Conservation (phyloP, 1,284 basidiomycete genomes). For the Boletellus dicymbophilus region DNA sequence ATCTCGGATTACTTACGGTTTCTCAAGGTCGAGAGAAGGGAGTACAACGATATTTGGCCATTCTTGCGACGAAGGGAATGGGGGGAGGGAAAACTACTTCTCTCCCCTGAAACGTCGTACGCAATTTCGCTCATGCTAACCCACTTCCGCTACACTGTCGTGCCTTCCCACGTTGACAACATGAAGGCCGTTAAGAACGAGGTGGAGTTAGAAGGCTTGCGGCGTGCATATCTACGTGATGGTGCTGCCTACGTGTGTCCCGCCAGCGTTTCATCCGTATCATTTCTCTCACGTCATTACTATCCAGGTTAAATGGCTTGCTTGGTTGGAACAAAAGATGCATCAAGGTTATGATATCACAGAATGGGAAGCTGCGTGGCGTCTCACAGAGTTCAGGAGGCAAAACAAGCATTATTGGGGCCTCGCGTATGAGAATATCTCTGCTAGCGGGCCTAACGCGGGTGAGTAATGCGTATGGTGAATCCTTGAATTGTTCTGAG, state of each 20-base stretch:
- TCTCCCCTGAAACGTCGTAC: conserved; percentile 72
- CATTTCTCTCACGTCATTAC: conserved; percentile 15
- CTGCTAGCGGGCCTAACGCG: conserved; percentile 88
- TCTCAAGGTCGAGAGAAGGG: conserved; percentile 58
- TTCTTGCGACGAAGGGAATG: conserved; percentile 73
- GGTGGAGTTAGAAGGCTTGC: conserved; percentile 81
- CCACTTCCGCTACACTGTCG: conserved; percentile 72
- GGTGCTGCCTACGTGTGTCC: conserved; percentile 84
- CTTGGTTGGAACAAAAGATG: conserved; percentile 89
- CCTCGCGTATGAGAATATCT: conserved; percentile 93
- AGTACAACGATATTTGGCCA: conserved; percentile 84
- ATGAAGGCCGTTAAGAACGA: conserved; percentile 91
- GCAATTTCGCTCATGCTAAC: conserved; percentile 81
- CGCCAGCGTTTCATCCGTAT: conserved; percentile 5
- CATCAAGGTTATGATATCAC: conserved; percentile 77
- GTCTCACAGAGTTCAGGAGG: conserved; percentile 79
- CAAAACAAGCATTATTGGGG: conserved; percentile 82
- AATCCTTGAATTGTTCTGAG: conserved; percentile 7
- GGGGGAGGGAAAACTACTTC: conserved; percentile 76
- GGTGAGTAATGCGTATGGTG: conserved; percentile 35
- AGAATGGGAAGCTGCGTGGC: conserved; percentile 90
- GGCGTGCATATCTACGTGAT: conserved; percentile 86
- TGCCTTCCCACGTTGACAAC: conserved; percentile 68
- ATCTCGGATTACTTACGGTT: conserved; percentile 59
- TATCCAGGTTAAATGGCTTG: conserved; percentile 72